Percentiles rank a stretch among this genome's conserved stretches.
phyloP scores from a whole-genome alignment of 2,329 filamentous ascomycete genomes.

The Aquanectria penicillioides region DNA sequence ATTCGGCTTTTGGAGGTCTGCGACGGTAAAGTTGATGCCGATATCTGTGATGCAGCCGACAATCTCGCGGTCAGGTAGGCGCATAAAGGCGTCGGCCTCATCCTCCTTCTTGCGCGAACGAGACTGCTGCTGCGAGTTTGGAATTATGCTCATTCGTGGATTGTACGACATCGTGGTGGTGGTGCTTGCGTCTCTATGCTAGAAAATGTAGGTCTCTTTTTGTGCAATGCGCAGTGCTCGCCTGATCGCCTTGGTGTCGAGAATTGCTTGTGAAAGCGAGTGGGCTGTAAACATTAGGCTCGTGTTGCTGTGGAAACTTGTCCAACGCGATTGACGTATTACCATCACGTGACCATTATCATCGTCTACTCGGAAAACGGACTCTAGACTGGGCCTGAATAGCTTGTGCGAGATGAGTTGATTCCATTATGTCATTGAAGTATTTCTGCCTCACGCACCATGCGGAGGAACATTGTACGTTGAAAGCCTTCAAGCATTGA shows the following conservation, averaged over 20 bases:
- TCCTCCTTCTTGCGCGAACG: conserved; percentile 68
- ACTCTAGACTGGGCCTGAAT: not conserved
- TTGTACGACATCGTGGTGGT: conserved; percentile 64
- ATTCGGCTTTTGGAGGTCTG: conserved; percentile 93
- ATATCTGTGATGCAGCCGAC: conserved; percentile 98
- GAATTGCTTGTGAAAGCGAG: conserved; percentile 19
- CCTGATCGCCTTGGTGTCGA: conserved; percentile 18
- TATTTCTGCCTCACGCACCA: not conserved
- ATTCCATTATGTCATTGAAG: not conserved
- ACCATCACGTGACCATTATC: conserved; percentile 27
- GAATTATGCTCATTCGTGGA: conserved; percentile 69
- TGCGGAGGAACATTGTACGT: not conserved
- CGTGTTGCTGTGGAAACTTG: conserved; percentile 41
- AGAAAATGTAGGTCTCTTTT: not conserved
- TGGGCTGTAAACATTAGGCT: conserved; percentile 33
- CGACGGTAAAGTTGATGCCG: conserved; percentile 85
- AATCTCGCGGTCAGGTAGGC: conserved; percentile 78
- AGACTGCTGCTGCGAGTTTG: conserved; percentile 59
- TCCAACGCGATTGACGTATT: not conserved
- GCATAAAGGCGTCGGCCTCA: conserved; percentile 68
- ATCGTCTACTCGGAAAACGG: not conserved
- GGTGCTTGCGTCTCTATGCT: not conserved
- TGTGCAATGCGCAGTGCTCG: conserved; percentile 7
- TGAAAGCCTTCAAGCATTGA: not conserved
- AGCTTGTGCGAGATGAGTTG: conserved; percentile 5